These are phyloP conservation scores for Chaetomium olivaceum DNA, from an alignment of 2,329 filamentous ascomycete species.

Conservation along the genomic window DNA sequence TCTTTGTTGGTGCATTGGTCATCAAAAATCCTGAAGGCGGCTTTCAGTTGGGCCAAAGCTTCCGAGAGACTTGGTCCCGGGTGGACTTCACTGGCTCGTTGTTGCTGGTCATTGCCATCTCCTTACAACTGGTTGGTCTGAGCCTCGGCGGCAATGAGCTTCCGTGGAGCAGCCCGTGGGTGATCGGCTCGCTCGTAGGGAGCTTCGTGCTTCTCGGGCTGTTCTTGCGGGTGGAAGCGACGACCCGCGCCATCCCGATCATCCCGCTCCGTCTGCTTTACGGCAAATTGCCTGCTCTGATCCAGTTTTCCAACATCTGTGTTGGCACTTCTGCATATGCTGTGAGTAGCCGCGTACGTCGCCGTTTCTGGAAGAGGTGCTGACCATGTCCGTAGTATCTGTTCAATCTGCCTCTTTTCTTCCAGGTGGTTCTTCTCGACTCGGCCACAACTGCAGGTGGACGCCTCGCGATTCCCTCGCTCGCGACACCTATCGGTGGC, in stretches of 20 bases:
- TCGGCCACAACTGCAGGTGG: conserved; percentile 64
- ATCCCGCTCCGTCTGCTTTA: conserved; percentile 57
- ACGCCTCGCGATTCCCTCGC: conserved; percentile 62
- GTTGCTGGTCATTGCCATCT: conserved; percentile 59
- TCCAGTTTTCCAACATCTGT: conserved; percentile 60
- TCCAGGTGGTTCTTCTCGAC: conserved; percentile 65
- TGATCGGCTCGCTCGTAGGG: conserved; percentile 48
- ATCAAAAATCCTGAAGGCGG: conserved; percentile 47
- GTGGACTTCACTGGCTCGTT: conserved; percentile 61
- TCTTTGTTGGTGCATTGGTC: conserved; percentile 54
- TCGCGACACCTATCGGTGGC: conserved; percentile 59
- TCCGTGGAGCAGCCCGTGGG: conserved; percentile 52
- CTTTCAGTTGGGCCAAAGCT: conserved; percentile 33
- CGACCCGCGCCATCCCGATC: conserved; percentile 52
- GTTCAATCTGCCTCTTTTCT: conserved; percentile 71
- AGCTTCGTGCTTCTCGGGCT: conserved; percentile 46
- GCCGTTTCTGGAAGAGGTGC: not conserved
- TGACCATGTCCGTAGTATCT: conserved; percentile 49
- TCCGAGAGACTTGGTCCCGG: conserved; percentile 50
- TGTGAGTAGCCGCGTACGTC: conserved; percentile 43
- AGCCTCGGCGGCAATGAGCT: conserved; percentile 58
- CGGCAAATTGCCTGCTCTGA: conserved; percentile 55
- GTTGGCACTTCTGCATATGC: conserved; percentile 63
- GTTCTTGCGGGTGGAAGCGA: conserved; percentile 52
- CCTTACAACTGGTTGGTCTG: conserved; percentile 56